These are phyloP conservation scores for Kwoniella bestiolae DNA, from an alignment of 768 basidiomycete genomes.

Conservation along the genomic window DNA sequence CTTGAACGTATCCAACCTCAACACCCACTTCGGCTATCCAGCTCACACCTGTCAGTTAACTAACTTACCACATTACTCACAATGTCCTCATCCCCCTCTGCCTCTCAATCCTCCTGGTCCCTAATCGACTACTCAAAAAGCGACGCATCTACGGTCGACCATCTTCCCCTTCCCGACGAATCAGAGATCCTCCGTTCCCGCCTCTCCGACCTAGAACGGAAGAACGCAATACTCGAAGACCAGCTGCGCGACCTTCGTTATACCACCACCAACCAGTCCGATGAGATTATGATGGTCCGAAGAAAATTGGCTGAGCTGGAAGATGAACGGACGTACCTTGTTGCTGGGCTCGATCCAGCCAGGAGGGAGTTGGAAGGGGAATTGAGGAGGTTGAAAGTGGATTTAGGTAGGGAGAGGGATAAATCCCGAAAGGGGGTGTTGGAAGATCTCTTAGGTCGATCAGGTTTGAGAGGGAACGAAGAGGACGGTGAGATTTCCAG, in stretches of 20 bases:
- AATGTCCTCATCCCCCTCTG: background rate
- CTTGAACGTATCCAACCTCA: too few species aligned
- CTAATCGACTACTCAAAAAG: background rate
- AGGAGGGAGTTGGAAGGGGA: background rate
- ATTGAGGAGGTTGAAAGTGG: background rate
- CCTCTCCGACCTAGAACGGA: background rate
- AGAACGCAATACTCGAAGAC: background rate
- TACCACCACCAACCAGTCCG: conserved; percentile 1
- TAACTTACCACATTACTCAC: background rate
- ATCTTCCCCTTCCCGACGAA: background rate
- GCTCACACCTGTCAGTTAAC: background rate
- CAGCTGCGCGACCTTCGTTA: background rate
- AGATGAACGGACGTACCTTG: background rate
- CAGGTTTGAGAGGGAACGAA: background rate
- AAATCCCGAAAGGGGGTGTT: background rate
- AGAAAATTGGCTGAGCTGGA: background rate
- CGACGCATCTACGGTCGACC: background rate
- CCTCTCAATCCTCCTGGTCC: conserved; percentile 6
- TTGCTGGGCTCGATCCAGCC: background rate
- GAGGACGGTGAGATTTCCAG: background rate
- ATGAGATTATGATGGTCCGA: background rate
- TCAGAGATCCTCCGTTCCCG: background rate
- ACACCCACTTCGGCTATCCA: too few species aligned
- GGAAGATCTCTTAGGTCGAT: background rate
- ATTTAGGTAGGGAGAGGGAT: background rate